Evolutionary conservation across 106 monocot species (phyloP).

Genomic region (Posidonia australis): DNA sequence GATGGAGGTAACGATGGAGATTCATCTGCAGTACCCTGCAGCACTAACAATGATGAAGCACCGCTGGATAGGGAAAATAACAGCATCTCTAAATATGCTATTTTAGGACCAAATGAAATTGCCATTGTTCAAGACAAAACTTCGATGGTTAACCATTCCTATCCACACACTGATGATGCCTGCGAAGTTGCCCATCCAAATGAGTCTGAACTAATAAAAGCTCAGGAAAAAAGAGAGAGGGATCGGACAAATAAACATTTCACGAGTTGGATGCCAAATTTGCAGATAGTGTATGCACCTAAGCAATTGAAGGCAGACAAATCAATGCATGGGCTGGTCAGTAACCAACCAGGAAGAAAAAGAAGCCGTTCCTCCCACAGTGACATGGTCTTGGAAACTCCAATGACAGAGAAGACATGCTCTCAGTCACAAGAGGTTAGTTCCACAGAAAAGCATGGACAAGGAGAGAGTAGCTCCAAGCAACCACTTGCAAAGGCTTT

Average conservation of each 20-base stretch:
- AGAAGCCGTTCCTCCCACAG: constrained; percentile 17
- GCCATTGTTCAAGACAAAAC: background rate
- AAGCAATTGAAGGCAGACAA: constrained; percentile 34
- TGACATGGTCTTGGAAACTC: constrained; percentile 78
- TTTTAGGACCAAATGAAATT: background rate
- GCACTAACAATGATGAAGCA: constrained; percentile 39
- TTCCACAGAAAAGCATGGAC: background rate
- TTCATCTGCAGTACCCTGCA: constrained; percentile 30
- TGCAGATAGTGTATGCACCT: constrained; percentile 71
- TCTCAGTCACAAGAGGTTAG: background rate
- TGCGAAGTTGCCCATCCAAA: background rate
- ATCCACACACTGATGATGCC: constrained; percentile 1
- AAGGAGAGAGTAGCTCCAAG: background rate
- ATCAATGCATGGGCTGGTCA: background rate
- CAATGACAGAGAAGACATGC: constrained; percentile 22
- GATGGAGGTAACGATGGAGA: constrained; percentile 37
- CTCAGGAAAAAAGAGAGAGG: constrained; percentile 57
- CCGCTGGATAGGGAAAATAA: constrained; percentile 10
- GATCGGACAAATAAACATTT: constrained; percentile 52
- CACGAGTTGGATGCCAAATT: constrained; percentile 63
- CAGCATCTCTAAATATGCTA: background rate
- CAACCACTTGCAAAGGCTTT: background rate
- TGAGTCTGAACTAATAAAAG: constrained; percentile 27
- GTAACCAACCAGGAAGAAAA: constrained; percentile 19
- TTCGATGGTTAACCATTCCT: background rate